These are phyloP conservation scores for Fusarium acutatum DNA, from an alignment of 2,329 filamentous ascomycete genomes.

Conservation along the genomic window DNA sequence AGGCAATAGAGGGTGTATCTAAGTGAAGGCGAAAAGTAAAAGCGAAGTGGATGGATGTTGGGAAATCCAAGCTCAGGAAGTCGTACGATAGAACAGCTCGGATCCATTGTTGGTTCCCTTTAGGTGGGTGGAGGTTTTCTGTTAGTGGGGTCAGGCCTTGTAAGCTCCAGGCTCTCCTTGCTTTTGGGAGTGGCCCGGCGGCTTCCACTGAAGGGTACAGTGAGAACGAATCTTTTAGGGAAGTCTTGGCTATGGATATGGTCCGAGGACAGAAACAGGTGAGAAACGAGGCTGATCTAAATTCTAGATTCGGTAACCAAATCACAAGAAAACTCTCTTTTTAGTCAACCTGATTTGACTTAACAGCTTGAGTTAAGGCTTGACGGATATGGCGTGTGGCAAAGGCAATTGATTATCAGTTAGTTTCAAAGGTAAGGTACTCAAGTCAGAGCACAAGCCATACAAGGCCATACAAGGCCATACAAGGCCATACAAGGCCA, in stretches of 20 bases:
- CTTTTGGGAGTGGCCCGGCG: slow-evolving; percentile 21
- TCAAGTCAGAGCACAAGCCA: not conserved
- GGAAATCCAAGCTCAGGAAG: slow-evolving; percentile 26
- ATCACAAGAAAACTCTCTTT: not conserved
- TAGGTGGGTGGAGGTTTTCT: not conserved
- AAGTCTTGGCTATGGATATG: slow-evolving; percentile 4
- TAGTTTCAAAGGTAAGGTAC: not conserved
- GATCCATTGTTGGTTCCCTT: slow-evolving; percentile 6
- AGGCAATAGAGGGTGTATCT: slow-evolving; percentile 3
- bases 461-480: too few relatives aligned
- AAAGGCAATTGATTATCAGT: not conserved
- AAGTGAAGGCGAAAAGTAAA: not conserved
- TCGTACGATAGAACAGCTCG: slow-evolving; percentile 37
- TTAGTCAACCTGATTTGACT: not conserved
- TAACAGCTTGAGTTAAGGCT: not conserved
- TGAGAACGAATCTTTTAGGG: not conserved
- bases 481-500: not conserved
- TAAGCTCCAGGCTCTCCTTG: not conserved
- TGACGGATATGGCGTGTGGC: not conserved
- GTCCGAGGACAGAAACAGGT: not conserved
- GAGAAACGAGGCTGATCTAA: slow-evolving; percentile 5
- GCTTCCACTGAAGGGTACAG: not conserved
- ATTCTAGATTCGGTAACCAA: not conserved
- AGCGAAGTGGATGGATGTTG: not conserved
- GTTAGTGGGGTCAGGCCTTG: not conserved